These are phyloP conservation scores for Hemileia vastatrix DNA, from an alignment of 1,284 basidiomycete genomes.

Conservation along the genomic window DNA sequence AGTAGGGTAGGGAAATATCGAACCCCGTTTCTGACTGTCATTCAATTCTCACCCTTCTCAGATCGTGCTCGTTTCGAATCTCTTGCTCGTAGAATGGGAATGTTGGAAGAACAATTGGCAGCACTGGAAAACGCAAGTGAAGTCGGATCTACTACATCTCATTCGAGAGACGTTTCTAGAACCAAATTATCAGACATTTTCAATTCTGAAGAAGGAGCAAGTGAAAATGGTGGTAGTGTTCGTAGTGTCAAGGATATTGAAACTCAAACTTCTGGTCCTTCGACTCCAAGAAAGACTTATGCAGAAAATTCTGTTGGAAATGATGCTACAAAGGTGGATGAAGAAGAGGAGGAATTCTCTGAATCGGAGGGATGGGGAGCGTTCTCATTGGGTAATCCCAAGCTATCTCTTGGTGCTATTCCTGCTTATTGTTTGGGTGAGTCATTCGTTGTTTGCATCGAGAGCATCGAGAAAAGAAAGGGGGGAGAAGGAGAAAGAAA, in stretches of 20 bases:
- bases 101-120: conserved; percentile 27
- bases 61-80: conserved; percentile 34
- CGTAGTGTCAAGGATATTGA: neutral
- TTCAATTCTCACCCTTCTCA: neutral
- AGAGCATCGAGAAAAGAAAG: no score
- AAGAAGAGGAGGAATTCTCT: conserved; percentile 25
- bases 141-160: neutral
- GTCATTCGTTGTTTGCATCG: no score
- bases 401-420: no score
- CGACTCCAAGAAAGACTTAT: conserved; percentile 23
- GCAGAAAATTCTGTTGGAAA: conserved; percentile 11
- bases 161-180: neutral
- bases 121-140: conserved; percentile 1
- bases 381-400: no score
- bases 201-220: neutral
- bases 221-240: neutral
- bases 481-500: no score
- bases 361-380: neutral
- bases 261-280: neutral
- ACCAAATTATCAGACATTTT: neutral
- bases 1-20: neutral
- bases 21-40: neutral
- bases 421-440: no score
- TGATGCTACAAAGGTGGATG: conserved; percentile 14
- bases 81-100: conserved; percentile 32